Evolutionary conservation across 352 stramenopile genomes (phyloP).

Genomic region (Pythium apleroticum): DNA sequence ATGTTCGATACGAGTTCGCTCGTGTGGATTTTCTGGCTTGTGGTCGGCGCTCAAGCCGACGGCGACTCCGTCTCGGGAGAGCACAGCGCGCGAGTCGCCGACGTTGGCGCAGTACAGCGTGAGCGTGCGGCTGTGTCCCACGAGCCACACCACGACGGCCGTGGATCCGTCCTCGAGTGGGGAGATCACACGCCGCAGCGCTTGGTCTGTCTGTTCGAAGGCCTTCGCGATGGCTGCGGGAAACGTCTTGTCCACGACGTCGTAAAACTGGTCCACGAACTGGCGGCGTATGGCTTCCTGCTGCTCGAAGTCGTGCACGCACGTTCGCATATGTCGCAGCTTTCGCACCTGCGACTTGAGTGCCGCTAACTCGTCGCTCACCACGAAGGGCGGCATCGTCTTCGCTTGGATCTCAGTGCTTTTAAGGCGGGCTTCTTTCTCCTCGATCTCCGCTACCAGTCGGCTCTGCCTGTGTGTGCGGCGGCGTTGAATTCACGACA

Average conservation of each 20-base stretch:
- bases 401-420: neutral
- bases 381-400: neutral
- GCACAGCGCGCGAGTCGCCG: constrained; percentile 61
- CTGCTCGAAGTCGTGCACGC: constrained; percentile 2
- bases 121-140: constrained; percentile 23
- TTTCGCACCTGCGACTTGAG: constrained; percentile 1
- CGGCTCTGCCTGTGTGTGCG: neutral
- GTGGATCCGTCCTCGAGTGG: constrained; percentile 49
- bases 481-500: constrained; percentile 1
- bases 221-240: constrained; percentile 35
- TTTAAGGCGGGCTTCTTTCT: neutral
- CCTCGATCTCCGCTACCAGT: constrained; percentile 1
- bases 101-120: constrained; percentile 62
- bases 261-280: constrained; percentile 26
- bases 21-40: constrained; percentile 48
- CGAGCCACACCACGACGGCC: constrained; percentile 52
- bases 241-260: constrained; percentile 31
- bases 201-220: constrained; percentile 44
- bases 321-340: neutral
- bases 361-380: neutral
- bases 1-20: constrained; percentile 50
- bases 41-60: constrained; percentile 55
- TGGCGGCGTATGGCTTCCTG: neutral
- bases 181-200: constrained; percentile 45
- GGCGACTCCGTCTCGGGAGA: constrained; percentile 43